These are phyloP conservation scores for Postia placenta DNA, from an alignment of 768 basidiomycete genomes.

Conservation along the genomic window DNA sequence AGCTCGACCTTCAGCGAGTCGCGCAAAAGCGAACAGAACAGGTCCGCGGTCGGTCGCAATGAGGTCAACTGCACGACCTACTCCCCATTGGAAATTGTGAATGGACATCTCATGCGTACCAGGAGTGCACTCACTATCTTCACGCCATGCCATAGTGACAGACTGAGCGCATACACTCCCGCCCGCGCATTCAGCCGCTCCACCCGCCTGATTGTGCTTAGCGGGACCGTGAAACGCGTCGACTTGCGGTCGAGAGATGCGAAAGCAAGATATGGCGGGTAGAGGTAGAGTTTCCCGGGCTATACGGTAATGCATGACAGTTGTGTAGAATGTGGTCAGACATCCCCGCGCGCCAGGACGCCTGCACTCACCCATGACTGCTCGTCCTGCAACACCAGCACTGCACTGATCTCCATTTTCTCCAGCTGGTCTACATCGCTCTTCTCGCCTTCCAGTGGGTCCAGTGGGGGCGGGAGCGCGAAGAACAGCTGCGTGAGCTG, in stretches of 20 bases:
- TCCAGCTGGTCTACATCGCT: constrained; percentile 33
- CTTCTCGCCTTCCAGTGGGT: constrained; percentile 10
- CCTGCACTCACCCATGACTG: constrained; percentile 39
- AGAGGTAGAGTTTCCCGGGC: constrained; percentile 88
- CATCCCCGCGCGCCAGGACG: background rate
- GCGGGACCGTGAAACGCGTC: constrained; percentile 84
- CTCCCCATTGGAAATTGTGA: background rate
- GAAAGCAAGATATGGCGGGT: constrained; percentile 89
- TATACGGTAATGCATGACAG: too few species aligned
- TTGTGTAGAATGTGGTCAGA: too few species aligned
- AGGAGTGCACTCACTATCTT: constrained; percentile 58
- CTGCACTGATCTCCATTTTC: constrained; percentile 85
- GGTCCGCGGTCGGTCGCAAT: constrained; percentile 86
- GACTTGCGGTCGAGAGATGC: constrained; percentile 88
- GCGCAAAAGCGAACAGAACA: constrained; percentile 85
- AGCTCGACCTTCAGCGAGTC: constrained; percentile 87
- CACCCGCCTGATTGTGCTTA: constrained; percentile 89
- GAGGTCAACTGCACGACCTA: constrained; percentile 92
- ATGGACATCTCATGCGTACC: background rate
- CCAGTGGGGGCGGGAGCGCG: constrained; percentile 55
- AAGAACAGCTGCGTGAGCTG: constrained; percentile 83
- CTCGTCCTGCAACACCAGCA: constrained; percentile 76
- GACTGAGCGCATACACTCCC: constrained; percentile 92
- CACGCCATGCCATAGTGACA: constrained; percentile 91
- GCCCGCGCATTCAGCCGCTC: constrained; percentile 91